phyloP scores from a whole-genome alignment of 331 rosid genomes.

The Saraca asoca region DNA sequence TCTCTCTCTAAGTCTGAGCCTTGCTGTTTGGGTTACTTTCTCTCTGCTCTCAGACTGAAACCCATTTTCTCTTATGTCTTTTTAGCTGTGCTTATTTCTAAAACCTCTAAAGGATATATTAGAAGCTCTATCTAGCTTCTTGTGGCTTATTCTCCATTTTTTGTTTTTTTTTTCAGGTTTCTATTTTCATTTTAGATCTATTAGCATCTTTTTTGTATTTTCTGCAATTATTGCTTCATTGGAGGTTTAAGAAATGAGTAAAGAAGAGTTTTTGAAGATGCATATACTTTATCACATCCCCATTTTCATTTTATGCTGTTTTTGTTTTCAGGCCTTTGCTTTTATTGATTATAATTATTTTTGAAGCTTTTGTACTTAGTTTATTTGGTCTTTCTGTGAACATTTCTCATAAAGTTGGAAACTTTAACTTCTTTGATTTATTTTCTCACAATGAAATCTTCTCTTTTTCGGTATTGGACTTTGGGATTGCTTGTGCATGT shows the following conservation, averaged over 20 bases:
- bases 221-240: conserved; percentile 36
- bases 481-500: conserved; percentile 56
- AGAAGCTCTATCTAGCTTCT: conserved; percentile 17
- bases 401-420: conserved; percentile 23
- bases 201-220: conserved; percentile 26
- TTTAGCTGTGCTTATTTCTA: not conserved
- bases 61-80: conserved; percentile 9
- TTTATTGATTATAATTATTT: conserved; percentile 9
- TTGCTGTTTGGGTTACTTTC: conserved; percentile 31
- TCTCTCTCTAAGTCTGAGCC: conserved; percentile 43
- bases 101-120: conserved; percentile 13
- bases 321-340: conserved; percentile 31
- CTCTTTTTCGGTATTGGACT: conserved; percentile 38
- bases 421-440: conserved; percentile 3
- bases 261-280: conserved; percentile 92
- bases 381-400: not conserved
- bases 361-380: not conserved
- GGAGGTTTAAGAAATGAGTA: conserved; percentile 61
- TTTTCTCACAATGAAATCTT: not conserved
- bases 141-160: not conserved
- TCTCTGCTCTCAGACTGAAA: conserved; percentile 39
- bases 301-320: not conserved
- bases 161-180: conserved; percentile 2
- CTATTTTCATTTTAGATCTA: conserved; percentile 50
- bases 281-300: conserved; percentile 56